Evolutionary conservation across 164 flowering plant genomes (phyloP).

Genomic region (Aristolochia californica): DNA sequence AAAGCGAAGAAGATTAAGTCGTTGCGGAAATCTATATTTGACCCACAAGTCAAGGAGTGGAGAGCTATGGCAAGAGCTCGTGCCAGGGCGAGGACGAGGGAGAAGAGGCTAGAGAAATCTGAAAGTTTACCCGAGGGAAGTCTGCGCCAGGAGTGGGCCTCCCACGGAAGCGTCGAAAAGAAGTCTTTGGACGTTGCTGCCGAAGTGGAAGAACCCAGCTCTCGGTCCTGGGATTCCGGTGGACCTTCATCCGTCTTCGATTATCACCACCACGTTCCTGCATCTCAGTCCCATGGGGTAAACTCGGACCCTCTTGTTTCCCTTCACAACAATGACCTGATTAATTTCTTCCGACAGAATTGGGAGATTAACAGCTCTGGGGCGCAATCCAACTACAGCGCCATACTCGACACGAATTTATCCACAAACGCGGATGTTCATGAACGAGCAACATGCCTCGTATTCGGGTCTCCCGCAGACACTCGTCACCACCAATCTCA

Average conservation of each 20-base stretch:
- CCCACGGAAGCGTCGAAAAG: conserved; percentile 11
- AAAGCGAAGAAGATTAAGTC: conserved; percentile 17
- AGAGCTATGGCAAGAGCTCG: conserved; percentile 49
- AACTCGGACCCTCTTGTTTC: conserved; percentile 3
- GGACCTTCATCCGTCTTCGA: conserved; percentile 15
- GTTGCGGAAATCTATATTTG: conserved; percentile 13
- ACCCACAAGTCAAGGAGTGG: conserved; percentile 21
- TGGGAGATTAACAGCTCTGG: conserved; percentile 8
- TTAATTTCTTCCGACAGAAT: conserved; percentile 4
- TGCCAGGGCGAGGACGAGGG: conserved; percentile 45
- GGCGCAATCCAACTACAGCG: too few relatives aligned
- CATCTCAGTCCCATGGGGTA: conserved; percentile 22
- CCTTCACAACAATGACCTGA: conserved; percentile 5
- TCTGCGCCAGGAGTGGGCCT: conserved; percentile 17
- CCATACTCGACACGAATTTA: too few relatives aligned
- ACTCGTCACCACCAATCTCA: too few relatives aligned
- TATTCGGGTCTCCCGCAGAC: too few relatives aligned
- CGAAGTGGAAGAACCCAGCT: conserved; percentile 6
- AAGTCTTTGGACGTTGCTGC: conserved; percentile 9
- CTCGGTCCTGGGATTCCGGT: conserved; percentile 12
- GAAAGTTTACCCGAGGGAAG: conserved; percentile 1
- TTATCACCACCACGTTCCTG: conserved; percentile 14
- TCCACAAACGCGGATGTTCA: too few relatives aligned
- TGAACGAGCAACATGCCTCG: too few relatives aligned
- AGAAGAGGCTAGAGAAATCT: conserved; percentile 9